Conservation (phyloP, 73 alveolate species). For the Paramecium pentaurelia region DNA sequence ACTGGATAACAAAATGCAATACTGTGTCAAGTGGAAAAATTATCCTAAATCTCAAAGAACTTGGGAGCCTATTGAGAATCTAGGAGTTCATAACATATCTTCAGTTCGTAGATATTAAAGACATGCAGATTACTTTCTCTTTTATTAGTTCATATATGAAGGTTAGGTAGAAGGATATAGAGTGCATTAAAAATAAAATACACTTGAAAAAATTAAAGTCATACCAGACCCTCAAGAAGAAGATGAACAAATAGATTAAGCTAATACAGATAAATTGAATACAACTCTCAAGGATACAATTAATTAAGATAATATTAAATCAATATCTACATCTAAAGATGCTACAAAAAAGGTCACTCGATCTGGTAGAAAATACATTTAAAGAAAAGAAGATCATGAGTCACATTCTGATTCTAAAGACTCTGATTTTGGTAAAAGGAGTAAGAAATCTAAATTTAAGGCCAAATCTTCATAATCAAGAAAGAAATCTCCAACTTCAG, state of each 20-base stretch:
- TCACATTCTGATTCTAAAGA: not conserved
- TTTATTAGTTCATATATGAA: not conserved
- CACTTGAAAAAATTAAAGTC: not conserved
- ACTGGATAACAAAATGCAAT: not conserved
- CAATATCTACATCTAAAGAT: not conserved
- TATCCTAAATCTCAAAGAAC: not conserved
- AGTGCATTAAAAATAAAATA: not conserved
- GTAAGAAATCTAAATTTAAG: not conserved
- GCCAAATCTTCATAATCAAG: not conserved
- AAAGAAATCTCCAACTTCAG: not conserved
- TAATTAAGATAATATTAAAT: not conserved
- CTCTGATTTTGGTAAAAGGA: not conserved
- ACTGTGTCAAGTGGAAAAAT: slow-evolving; percentile 3
- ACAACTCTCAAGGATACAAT: not conserved
- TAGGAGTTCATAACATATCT: not conserved
- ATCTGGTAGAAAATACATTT: not conserved
- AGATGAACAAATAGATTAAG: not conserved
- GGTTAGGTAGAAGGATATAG: not conserved
- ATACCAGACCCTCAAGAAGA: not conserved
- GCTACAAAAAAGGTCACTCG: not conserved
- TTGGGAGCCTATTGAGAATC: slow-evolving; percentile 16
- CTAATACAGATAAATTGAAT: not conserved
- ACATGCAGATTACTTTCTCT: not conserved
- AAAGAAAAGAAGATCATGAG: not conserved
- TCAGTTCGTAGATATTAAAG: not conserved